Percentiles rank a stretch among this genome's conserved stretches.
phyloP scores from a whole-genome alignment of 257 asterid species.

The Rhazya stricta region DNA sequence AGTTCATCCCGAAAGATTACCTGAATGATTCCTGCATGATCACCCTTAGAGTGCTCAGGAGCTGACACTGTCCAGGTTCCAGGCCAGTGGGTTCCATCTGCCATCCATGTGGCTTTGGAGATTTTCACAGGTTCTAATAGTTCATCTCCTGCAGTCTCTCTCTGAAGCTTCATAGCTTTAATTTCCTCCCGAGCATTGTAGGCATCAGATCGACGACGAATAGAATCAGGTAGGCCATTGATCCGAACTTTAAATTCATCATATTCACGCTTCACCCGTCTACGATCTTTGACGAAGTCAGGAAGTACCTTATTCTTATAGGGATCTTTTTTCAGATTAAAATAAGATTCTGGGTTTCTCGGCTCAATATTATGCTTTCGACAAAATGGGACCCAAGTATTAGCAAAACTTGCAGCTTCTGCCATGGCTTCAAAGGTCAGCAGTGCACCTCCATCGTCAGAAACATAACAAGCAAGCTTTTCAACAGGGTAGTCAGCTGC shows the following conservation, averaged over 20 bases:
- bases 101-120: conserved; percentile 92
- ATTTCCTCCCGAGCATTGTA: conserved; percentile 84
- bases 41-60: conserved; percentile 76
- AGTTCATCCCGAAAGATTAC: conserved; percentile 24
- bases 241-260: conserved; percentile 88
- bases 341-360: conserved; percentile 78
- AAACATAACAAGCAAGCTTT: conserved; percentile 84
- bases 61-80: conserved; percentile 68
- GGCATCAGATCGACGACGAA: conserved; percentile 88
- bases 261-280: conserved; percentile 80
- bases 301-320: conserved; percentile 70
- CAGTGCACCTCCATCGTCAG: conserved; percentile 90
- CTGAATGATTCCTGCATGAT: conserved; percentile 91
- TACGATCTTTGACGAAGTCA: conserved; percentile 84
- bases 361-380: conserved; percentile 75
- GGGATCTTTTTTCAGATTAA: conserved; percentile 72
- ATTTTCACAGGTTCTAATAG: conserved; percentile 60
- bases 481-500: conserved; percentile 83
- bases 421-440: conserved; percentile 94
- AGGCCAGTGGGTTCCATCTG: conserved; percentile 92
- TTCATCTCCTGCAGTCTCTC: conserved; percentile 62
- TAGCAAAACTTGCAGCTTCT: conserved; percentile 89
- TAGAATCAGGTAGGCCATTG: conserved; percentile 80
- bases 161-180: conserved; percentile 67
- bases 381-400: conserved; percentile 87